phyloP scores from a whole-genome alignment of 2,329 filamentous ascomycete species.

The Hymenoscyphus linearis region DNA sequence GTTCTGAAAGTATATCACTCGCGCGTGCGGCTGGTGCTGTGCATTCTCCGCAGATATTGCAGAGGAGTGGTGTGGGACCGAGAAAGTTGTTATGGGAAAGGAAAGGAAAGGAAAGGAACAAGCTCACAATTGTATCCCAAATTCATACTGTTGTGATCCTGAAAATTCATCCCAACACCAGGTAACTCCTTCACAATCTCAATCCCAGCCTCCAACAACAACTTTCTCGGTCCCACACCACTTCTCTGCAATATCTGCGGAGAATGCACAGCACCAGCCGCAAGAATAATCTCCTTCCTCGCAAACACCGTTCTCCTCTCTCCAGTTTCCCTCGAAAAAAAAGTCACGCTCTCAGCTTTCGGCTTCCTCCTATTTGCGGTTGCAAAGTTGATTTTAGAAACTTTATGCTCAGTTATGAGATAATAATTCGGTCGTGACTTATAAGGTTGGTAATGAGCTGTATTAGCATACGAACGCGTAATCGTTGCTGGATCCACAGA shows the following conservation, averaged over 20 bases:
- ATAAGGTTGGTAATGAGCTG: neutral
- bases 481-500: neutral
- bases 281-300: conserved; percentile 40
- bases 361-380: neutral
- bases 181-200: conserved; percentile 48
- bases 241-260: conserved; percentile 41
- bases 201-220: conserved; percentile 40
- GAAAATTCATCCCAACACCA: conserved; percentile 55
- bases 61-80: conserved; percentile 40
- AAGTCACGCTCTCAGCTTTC: neutral
- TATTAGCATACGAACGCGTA: neutral
- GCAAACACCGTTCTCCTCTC: neutral
- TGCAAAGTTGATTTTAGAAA: conserved; percentile 3
- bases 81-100: conserved; percentile 35
- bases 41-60: conserved; percentile 41
- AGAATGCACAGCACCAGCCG: conserved; percentile 40
- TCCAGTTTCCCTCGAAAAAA: neutral
- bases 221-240: conserved; percentile 36
- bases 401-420: conserved; percentile 1
- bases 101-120: too few relatives aligned
- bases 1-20: neutral
- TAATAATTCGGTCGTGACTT: neutral
- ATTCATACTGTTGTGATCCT: conserved; percentile 38
- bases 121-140: neutral
- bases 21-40: conserved; percentile 36